Percentiles rank a stretch among this genome's conserved stretches.
Conservation (phyloP, 495 filamentous ascomycete genomes). For the Penicillium goetzii region DNA sequence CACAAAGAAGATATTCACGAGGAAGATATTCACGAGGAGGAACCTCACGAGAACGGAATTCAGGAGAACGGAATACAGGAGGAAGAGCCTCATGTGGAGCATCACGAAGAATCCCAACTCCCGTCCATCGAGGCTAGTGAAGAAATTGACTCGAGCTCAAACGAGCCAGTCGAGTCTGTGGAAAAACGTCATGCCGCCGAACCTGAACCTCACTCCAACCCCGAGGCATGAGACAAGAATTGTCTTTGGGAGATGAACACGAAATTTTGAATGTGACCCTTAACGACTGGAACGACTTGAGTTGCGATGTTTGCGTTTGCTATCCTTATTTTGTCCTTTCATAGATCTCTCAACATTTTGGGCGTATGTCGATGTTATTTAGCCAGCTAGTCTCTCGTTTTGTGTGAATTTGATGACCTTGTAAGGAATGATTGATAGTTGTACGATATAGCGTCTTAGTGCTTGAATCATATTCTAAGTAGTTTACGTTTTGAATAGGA, state of each 20-base stretch:
- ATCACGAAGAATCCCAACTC: neutral
- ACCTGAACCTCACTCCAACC: neutral
- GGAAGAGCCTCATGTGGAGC: neutral
- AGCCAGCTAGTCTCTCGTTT: slow-evolving; percentile 22
- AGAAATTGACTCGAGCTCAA: neutral
- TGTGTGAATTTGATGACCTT: slow-evolving; percentile 14
- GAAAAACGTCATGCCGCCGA: neutral
- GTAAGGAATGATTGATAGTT: neutral
- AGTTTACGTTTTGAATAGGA: too few species aligned
- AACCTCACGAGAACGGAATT: neutral
- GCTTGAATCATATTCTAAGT: too few species aligned
- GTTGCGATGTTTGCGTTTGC: slow-evolving; percentile 18
- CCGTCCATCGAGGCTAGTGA: neutral
- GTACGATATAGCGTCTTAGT: neutral
- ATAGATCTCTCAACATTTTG: slow-evolving; percentile 2
- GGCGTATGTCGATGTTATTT: slow-evolving; percentile 17
- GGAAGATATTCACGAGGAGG: neutral
- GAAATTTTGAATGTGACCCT: slow-evolving; percentile 9
- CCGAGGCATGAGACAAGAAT: neutral
- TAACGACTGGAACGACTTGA: slow-evolving; percentile 35
- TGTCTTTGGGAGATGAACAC: neutral
- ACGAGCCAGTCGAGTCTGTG: neutral
- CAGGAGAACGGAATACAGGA: neutral
- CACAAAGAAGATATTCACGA: neutral
- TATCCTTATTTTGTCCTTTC: neutral